These are phyloP conservation scores for Lomentospora prolificans DNA, from an alignment of 2,329 filamentous ascomycete species.

Conservation along the genomic window DNA sequence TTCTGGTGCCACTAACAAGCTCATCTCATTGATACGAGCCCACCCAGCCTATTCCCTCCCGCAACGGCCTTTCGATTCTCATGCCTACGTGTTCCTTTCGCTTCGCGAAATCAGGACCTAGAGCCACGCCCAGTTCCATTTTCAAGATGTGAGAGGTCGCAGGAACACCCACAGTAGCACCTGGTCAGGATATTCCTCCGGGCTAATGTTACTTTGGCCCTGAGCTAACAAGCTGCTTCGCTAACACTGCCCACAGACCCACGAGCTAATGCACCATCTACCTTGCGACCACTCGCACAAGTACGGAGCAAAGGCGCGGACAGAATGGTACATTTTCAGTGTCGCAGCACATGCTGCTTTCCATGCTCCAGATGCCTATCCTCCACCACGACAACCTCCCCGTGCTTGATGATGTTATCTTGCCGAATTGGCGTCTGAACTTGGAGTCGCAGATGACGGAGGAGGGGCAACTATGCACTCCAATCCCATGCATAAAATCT, in stretches of 20 bases:
- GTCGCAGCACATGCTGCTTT: neutral
- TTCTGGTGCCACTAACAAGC: no score
- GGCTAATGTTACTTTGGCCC: neutral
- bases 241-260: neutral
- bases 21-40: no score
- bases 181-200: slow-evolving; percentile 1
- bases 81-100: no score
- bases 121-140: no score
- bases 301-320: neutral
- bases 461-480: neutral
- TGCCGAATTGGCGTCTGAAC: neutral
- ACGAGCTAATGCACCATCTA: neutral
- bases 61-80: no score
- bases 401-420: neutral
- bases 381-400: neutral
- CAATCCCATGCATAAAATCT: neutral
- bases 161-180: neutral
- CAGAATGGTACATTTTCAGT: neutral
- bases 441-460: neutral
- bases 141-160: neutral
- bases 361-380: no score
- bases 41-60: no score
- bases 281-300: neutral
- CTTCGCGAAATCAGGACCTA: no score
- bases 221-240: neutral